A percentile compares a stretch with the other conserved stretches of the same genome.
These are phyloP conservation scores for Tausonia pullulans DNA, from an alignment of 1,284 basidiomycete genomes.

Conservation along the genomic window DNA sequence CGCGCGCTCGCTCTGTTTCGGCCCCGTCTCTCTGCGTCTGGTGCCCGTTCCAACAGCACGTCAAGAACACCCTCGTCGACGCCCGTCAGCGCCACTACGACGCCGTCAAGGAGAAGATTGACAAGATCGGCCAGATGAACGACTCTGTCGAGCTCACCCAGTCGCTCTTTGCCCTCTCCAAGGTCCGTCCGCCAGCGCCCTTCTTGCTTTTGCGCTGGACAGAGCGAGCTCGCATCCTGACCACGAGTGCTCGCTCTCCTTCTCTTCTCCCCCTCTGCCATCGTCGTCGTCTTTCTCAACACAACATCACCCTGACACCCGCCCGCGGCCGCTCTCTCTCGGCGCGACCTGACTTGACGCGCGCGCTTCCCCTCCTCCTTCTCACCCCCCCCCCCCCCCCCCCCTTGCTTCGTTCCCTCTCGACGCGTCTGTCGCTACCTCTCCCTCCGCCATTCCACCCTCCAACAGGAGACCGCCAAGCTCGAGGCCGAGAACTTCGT, in stretches of 20 bases:
- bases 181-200: conserved; percentile 42
- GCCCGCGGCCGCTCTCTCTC: not conserved
- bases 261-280: not conserved
- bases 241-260: not conserved
- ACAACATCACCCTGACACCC: not conserved
- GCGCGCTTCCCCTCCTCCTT: not conserved
- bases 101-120: conserved; percentile 86
- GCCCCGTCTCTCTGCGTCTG: not conserved
- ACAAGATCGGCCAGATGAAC: conserved; percentile 82
- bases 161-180: conserved; percentile 83
- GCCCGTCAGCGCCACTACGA: conserved; percentile 84
- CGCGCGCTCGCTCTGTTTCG: not conserved
- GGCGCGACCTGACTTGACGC: no score
- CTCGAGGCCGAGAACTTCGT: conserved; percentile 85
- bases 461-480: conserved; percentile 69
- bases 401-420: no score
- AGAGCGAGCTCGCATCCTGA: not conserved
- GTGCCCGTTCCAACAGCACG: conserved; percentile 37
- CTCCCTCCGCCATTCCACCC: no score
- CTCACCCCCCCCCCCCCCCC: not conserved
- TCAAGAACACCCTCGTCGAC: conserved; percentile 68
- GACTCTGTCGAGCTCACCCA: conserved; percentile 85
- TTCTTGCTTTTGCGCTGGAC: not conserved
- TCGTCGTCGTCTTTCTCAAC: no score
- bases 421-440: no score